Evolutionary conservation across 495 filamentous ascomycete genomes (phyloP).

Genomic region (Trichoderma orchidacearum): DNA sequence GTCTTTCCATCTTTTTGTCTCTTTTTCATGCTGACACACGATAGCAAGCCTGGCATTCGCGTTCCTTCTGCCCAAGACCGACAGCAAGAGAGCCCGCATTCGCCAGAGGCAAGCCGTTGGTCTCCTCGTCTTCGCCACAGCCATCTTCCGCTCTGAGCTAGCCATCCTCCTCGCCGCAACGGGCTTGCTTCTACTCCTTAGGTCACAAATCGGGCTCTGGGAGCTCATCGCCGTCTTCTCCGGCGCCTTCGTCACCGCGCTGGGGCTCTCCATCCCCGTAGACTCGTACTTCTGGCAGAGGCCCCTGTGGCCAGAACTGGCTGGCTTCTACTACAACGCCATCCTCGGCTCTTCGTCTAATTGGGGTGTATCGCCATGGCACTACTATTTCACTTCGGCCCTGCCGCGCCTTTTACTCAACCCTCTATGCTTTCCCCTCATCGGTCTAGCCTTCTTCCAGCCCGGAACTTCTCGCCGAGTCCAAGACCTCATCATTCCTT

Average conservation of each 20-base stretch:
- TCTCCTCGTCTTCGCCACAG: constrained; percentile 67
- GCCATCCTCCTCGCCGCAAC: constrained; percentile 60
- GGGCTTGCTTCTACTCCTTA: constrained; percentile 41
- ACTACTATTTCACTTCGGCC: constrained; percentile 71
- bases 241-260: constrained; percentile 45
- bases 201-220: constrained; percentile 38
- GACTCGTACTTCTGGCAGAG: constrained; percentile 91
- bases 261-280: constrained; percentile 52
- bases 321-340: constrained; percentile 85
- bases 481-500: constrained; percentile 46
- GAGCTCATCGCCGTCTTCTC: constrained; percentile 56
- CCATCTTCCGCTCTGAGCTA: constrained; percentile 82
- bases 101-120: constrained; percentile 43
- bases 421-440: constrained; percentile 46
- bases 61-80: constrained; percentile 46
- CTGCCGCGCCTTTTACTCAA: constrained; percentile 77
- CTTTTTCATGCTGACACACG: neutral
- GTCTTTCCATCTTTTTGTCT: neutral
- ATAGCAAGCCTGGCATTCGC: constrained; percentile 55
- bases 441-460: constrained; percentile 49
- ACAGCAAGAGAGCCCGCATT: constrained; percentile 16
- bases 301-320: constrained; percentile 81
- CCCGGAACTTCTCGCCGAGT: constrained; percentile 26
- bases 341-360: constrained; percentile 59
- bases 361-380: constrained; percentile 79